A percentile compares a stretch with the other conserved stretches of the same genome.
phyloP scores from a whole-genome alignment of 1,139 yeast species.

The Saccharomyces hybrid region DNA sequence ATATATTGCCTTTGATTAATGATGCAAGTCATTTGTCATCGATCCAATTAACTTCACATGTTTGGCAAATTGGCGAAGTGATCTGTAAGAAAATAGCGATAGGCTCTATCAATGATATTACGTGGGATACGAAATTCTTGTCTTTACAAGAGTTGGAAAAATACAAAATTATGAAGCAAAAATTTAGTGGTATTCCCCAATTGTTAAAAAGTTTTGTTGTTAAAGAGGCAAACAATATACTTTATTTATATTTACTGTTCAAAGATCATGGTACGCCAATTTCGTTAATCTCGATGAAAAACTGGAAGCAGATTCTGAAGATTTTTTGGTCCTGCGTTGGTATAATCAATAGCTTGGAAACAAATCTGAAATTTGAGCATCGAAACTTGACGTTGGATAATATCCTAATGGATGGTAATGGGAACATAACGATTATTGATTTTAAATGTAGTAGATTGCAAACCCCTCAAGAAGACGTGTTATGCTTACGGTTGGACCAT shows the following conservation, averaged over 20 bases:
- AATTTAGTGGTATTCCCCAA: conserved; percentile 24
- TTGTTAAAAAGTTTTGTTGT: conserved; percentile 21
- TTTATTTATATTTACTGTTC: conserved; percentile 21
- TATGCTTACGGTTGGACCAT: conserved; percentile 40
- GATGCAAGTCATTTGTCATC: conserved; percentile 2
- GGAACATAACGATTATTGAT: conserved; percentile 47
- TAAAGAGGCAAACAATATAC: conserved; percentile 6
- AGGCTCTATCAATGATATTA: conserved; percentile 14
- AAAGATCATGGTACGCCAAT: conserved; percentile 28
- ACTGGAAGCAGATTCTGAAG: conserved; percentile 46
- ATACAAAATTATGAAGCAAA: conserved; percentile 18
- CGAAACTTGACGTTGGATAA: conserved; percentile 63
- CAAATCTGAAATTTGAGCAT: conserved; percentile 50
- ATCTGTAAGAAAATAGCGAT: conserved; percentile 19
- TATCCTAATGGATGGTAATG: conserved; percentile 34
- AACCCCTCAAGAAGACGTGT: conserved; percentile 22
- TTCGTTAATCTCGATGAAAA: conserved; percentile 25
- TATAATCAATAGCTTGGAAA: conserved; percentile 45
- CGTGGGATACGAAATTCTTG: conserved; percentile 16
- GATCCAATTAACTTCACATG: conserved; percentile 13
- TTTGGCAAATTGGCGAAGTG: conserved; percentile 15
- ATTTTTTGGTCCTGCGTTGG: conserved; percentile 47
- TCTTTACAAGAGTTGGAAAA: conserved; percentile 25
- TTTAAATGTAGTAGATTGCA: conserved; percentile 46
- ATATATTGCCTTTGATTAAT: background rate